Percentiles rank a stretch among this genome's conserved stretches.
phyloP scores from a whole-genome alignment of 129 eudicot genomes.

The Artemisia argyi region DNA sequence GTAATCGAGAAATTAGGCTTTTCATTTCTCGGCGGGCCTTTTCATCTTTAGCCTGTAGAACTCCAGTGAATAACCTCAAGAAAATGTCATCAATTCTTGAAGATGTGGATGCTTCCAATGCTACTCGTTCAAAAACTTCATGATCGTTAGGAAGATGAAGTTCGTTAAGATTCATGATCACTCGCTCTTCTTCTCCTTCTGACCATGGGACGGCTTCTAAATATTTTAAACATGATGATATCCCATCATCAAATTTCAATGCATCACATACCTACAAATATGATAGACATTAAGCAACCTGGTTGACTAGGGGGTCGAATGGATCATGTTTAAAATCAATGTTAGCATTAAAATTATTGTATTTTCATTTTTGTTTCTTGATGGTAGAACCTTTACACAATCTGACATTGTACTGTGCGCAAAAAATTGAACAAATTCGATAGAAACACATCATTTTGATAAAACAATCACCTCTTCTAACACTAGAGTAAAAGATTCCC shows the following conservation, averaged over 20 bases:
- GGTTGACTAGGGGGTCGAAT: neutral
- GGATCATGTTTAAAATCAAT: conserved; percentile 1
- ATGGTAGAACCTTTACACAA: neutral
- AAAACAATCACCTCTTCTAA: neutral
- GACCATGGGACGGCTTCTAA: conserved; percentile 93
- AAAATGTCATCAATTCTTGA: conserved; percentile 63
- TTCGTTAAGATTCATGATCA: conserved; percentile 56
- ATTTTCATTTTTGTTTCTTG: neutral
- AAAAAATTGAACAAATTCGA: neutral
- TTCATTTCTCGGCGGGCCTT: conserved; percentile 92
- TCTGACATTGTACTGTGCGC: neutral
- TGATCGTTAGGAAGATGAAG: conserved; percentile 51
- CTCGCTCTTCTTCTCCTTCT: conserved; percentile 80
- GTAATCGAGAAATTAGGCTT: conserved; percentile 55
- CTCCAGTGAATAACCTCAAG: conserved; percentile 49
- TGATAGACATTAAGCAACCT: neutral
- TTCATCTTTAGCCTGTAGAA: conserved; percentile 77
- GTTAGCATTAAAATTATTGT: neutral
- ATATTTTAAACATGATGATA: conserved; percentile 75
- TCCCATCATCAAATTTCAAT: conserved; percentile 71
- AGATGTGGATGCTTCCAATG: conserved; percentile 65
- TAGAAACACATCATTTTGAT: neutral
- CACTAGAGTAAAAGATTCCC: too few species aligned
- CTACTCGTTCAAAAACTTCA: conserved; percentile 66
- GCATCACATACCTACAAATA: conserved; percentile 70